Evolutionary conservation across 805 yeast species (phyloP).

Genomic region (Yarrowia yakushimensis): DNA sequence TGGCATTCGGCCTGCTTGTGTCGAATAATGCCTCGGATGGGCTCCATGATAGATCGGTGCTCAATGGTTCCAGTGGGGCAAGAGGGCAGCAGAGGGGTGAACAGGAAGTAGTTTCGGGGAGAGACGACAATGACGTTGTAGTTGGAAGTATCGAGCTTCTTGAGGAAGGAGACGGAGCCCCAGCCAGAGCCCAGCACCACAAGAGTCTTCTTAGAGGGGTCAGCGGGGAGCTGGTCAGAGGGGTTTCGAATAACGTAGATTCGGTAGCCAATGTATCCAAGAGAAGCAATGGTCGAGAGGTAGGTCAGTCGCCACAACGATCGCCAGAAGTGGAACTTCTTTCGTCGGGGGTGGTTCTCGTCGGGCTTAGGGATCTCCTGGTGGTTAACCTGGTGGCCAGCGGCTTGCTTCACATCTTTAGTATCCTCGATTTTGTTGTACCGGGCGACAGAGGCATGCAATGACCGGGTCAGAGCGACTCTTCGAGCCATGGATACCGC

Average conservation of each 20-base stretch:
- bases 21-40: slow-evolving; percentile 83
- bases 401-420: slow-evolving; percentile 13
- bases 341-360: slow-evolving; percentile 20
- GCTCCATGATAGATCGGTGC: slow-evolving; percentile 85
- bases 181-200: slow-evolving; percentile 80
- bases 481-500: slow-evolving; percentile 6
- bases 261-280: slow-evolving; percentile 59
- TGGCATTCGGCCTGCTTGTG: slow-evolving; percentile 67
- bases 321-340: slow-evolving; percentile 36
- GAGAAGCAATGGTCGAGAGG: slow-evolving; percentile 48
- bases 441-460: not conserved
- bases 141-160: slow-evolving; percentile 76
- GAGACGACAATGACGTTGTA: slow-evolving; percentile 88
- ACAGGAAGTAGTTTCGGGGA: slow-evolving; percentile 91
- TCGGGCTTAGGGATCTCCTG: slow-evolving; percentile 10
- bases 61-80: slow-evolving; percentile 94
- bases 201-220: slow-evolving; percentile 64
- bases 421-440: not conserved
- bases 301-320: slow-evolving; percentile 50
- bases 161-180: slow-evolving; percentile 86
- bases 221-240: slow-evolving; percentile 42
- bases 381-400: slow-evolving; percentile 3
- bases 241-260: slow-evolving; percentile 41
- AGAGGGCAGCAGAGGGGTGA: slow-evolving; percentile 94
- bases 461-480: slow-evolving; percentile 8